Evolutionary conservation across 805 yeast genomes (phyloP), one percentile per base, ranked within the genome.

Genomic region (Candida oleophila): DNA sequence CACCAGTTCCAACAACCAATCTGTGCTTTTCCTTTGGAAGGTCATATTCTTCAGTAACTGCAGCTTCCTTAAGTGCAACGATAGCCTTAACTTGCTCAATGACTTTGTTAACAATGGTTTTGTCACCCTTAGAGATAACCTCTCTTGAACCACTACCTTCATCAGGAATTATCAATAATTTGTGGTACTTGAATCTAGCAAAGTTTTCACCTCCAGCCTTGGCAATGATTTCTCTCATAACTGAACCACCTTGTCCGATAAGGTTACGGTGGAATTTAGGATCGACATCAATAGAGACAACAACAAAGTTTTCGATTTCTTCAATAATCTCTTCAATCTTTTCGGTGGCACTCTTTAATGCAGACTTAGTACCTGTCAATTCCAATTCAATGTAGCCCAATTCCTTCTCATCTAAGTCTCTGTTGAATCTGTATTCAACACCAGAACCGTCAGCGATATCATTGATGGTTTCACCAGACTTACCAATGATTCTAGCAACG

Each of bases 401-500:
- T 30, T 66, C 74, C 41, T 71, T 68, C 44, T 77, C 83, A 20
- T 71, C 75, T 30, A 63, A 63, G 46, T 70, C 70, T 54, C 75
- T 69, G 49, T 62, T 60, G 53, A 73, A 70, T 43, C 65, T 60
- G 63, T 81, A 74, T 53, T 83, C 84, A 43, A 83, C 80, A 40
- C 85, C 87, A 34, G 82, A 69, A 36, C 77, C 80, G 43, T 85
- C 90, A 50, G 88, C 80, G 48, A 95, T 84, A 59, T 86, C 88
- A 51, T 83, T 87, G 59, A 94, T 85, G 43, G 77, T 79, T 50
- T 88, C 92, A 62, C 98, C 97, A 49, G 77, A 75, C 60, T 87
- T 89, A 58, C 99, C 99, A 62, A 94, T 90, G 48, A 94, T 83
- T 61, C 89, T 78, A 18, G 97, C 78, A 49, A 92, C 78, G n/a